Evolutionary conservation across 2,329 filamentous ascomycete genomes (phyloP), one percentile per base, ranked within the genome.

Genomic region (Fusarium sororula): DNA sequence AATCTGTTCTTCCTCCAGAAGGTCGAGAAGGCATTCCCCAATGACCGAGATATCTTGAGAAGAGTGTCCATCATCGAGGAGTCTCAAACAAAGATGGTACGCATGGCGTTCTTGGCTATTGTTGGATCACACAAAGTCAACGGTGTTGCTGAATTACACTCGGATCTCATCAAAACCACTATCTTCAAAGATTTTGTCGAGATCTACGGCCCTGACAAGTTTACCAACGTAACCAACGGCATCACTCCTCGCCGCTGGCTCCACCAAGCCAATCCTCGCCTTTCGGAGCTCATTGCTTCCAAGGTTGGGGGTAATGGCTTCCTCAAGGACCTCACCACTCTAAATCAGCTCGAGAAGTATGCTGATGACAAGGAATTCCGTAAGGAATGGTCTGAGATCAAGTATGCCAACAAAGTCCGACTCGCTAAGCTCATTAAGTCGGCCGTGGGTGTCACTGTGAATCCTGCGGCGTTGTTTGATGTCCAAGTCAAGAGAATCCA

Each of bases 101-200:
- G 96, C 81, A 99, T 99, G 96, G 96, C 96, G 5, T 96, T 90
- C 83, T 86, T 99, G 58, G 96, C 96, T 72, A 93, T 98, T 80
- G 95, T 99, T 78, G 96, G 96, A 54, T 98, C 96, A 41, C 96
- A 98, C 90, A 99, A 98, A 87, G 95, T 99, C 86, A 99, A 99
- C 77, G 96, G 96, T 82, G 96, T 99, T 41, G 96, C 96, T 39
- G 96, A 99, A 85, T 86, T 99, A 74, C 96, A 99, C 85, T 99
- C 96, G 2, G 96, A 99, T 81, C 88, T 99, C 66, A 98, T 99
- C 87, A 96, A 96, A 87, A 97, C 95, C 0, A 99, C 96, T n/a
- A 97, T 99, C 77, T 98, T 99, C 90, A 98, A 96, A 83, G 96
- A 99, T 83, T 99, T 99, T 83, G 96, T 99, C 68, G 89, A 91